These are phyloP conservation scores for Jamesozyma gamospora DNA, from an alignment of 805 yeast species.

Conservation along the genomic window DNA sequence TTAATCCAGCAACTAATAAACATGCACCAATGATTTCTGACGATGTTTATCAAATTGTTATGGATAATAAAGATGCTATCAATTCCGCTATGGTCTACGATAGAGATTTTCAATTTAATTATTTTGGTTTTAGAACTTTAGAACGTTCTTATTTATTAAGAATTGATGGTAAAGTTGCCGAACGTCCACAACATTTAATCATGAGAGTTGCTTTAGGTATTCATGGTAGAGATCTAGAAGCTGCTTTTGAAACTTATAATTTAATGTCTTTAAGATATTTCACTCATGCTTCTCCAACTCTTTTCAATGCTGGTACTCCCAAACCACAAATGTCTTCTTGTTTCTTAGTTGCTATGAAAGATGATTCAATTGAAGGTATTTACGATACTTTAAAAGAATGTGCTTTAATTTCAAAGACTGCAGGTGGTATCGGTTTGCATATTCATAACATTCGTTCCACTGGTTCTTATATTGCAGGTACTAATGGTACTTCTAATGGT, in stretches of 20 bases:
- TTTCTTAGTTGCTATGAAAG: conserved; percentile 82
- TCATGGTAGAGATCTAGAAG: conserved; percentile 57
- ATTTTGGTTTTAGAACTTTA: conserved; percentile 87
- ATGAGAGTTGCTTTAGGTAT: conserved; percentile 91
- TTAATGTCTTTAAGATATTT: conserved; percentile 80
- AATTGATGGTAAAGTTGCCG: conserved; percentile 57
- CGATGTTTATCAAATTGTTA: conserved; percentile 52
- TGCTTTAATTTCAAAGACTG: conserved; percentile 85
- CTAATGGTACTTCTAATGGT: conserved; percentile 89
- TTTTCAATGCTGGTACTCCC: conserved; percentile 88
- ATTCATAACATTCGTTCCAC: conserved; percentile 77
- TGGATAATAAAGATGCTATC: conserved; percentile 52
- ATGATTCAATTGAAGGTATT: conserved; percentile 92
- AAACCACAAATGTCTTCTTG: conserved; percentile 83
- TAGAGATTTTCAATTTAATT: conserved; percentile 70
- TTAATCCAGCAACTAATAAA: conserved; percentile 67
- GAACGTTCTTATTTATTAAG: conserved; percentile 75
- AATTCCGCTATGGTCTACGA: conserved; percentile 65
- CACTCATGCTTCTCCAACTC: conserved; percentile 92
- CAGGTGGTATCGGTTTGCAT: conserved; percentile 93
- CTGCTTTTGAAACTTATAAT: conserved; percentile 72
- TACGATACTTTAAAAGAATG: conserved; percentile 80
- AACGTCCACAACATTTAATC: conserved; percentile 84
- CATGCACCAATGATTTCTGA: conserved; percentile 65
- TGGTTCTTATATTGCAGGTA: conserved; percentile 83